A percentile compares a stretch with the other conserved stretches of the same genome.
phyloP scores from a whole-genome alignment of 148 eudicot species.

The Tetragonia tetragonoides region DNA sequence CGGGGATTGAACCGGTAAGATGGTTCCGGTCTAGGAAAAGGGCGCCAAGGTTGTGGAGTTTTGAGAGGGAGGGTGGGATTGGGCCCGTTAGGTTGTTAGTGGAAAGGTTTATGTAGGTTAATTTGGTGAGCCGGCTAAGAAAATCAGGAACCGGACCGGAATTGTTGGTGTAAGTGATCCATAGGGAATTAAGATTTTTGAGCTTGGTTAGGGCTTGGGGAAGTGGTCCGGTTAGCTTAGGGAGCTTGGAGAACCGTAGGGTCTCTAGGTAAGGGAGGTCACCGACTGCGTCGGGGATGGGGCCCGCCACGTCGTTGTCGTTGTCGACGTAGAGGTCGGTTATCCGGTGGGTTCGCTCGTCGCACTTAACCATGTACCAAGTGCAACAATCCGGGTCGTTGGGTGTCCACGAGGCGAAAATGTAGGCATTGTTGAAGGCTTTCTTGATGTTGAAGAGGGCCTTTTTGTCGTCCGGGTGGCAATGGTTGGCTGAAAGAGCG shows the following conservation, averaged over 20 bases:
- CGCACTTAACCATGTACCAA: conserved; percentile 40
- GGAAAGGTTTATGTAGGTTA: conserved; percentile 32
- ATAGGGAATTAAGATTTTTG: conserved; percentile 21
- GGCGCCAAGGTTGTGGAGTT: conserved; percentile 22
- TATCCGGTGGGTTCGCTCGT: conserved; percentile 27
- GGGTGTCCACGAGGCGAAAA: conserved; percentile 26
- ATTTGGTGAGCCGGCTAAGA: conserved; percentile 27
- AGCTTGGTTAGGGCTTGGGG: conserved; percentile 35
- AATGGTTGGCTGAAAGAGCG: neutral
- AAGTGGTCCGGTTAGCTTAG: conserved; percentile 42
- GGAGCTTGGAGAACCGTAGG: conserved; percentile 22
- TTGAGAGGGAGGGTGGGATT: conserved; percentile 33
- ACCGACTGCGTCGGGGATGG: conserved; percentile 35
- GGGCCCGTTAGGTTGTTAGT: conserved; percentile 39
- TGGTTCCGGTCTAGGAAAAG: conserved; percentile 40
- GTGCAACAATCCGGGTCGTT: conserved; percentile 35
- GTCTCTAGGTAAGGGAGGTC: conserved; percentile 34
- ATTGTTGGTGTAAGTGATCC: conserved; percentile 27
- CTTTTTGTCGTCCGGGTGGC: conserved; percentile 28
- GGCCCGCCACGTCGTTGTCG: conserved; percentile 22
- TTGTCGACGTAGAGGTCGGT: conserved; percentile 1
- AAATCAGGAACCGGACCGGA: conserved; percentile 39
- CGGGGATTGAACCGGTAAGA: conserved; percentile 44
- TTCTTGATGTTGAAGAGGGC: conserved; percentile 27
- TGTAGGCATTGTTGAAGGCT: conserved; percentile 25